These are phyloP conservation scores for Physcomitrellopsis africana DNA, from an alignment of 225 moss, liverwort and hornwort species.

Conservation along the genomic window DNA sequence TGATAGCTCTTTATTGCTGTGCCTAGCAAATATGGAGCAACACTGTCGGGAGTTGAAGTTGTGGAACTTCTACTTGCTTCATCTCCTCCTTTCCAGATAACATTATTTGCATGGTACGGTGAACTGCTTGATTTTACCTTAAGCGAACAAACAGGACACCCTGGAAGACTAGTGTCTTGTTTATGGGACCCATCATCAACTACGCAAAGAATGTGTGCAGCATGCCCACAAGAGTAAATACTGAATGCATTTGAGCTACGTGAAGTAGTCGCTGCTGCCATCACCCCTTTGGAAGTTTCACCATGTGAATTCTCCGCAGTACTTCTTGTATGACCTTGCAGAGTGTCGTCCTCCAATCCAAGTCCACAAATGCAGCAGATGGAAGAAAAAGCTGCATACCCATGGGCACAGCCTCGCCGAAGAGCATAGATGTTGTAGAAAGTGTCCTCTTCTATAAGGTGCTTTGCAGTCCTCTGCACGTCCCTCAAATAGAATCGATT, in stretches of 20 bases:
- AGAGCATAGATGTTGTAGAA: conserved; percentile 83
- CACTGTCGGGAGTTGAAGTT: conserved; percentile 24
- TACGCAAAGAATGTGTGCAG: conserved; percentile 68
- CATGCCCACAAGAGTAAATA: conserved; percentile 89
- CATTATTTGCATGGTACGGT: conserved; percentile 37
- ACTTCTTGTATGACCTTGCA: conserved; percentile 29
- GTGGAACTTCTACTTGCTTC: conserved; percentile 33
- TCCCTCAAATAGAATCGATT: conserved; percentile 30
- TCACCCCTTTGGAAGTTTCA: conserved; percentile 28
- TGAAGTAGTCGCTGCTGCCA: conserved; percentile 31
- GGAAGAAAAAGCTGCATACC: conserved; percentile 65
- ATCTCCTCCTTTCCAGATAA: conserved; percentile 30
- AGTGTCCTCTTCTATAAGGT: conserved; percentile 86
- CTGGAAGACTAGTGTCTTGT: conserved; percentile 30
- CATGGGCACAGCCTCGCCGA: conserved; percentile 73
- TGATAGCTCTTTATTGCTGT: conserved; percentile 38
- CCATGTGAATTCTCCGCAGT: conserved; percentile 40
- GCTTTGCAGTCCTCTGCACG: conserved; percentile 90
- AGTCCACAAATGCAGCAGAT: conserved; percentile 79
- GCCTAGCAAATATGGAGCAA: conserved; percentile 43
- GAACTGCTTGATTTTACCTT: conserved; percentile 50
- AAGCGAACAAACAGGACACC: conserved; percentile 66
- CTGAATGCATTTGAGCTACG: conserved; percentile 52
- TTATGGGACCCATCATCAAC: conserved; percentile 36
- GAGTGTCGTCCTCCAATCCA: conserved; percentile 59